Percentiles rank a stretch among this genome's conserved stretches.
These are phyloP conservation scores for Hypoxylon intermedium DNA, from an alignment of 495 filamentous ascomycete genomes.

Conservation along the genomic window DNA sequence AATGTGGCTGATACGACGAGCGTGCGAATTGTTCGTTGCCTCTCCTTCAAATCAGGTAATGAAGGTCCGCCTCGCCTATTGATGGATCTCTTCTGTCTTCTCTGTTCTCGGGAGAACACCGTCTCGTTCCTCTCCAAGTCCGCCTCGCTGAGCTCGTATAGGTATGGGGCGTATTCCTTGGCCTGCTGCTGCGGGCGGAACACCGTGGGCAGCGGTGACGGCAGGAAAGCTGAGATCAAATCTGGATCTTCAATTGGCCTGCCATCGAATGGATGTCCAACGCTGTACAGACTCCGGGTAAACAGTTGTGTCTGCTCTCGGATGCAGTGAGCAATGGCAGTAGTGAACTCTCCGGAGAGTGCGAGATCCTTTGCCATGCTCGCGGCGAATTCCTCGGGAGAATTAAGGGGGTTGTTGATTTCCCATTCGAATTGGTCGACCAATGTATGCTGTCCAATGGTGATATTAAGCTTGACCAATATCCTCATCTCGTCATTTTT, in stretches of 20 bases:
- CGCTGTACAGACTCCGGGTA: slow-evolving; percentile 88
- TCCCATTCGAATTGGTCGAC: slow-evolving; percentile 99
- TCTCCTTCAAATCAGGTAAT: slow-evolving; percentile 93
- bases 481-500: slow-evolving; percentile 99
- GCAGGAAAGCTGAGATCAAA: slow-evolving; percentile 81
- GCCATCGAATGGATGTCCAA: slow-evolving; percentile 93
- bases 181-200: slow-evolving; percentile 89
- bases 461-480: slow-evolving; percentile 93
- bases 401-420: slow-evolving; percentile 92
- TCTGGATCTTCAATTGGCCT: slow-evolving; percentile 91
- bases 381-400: slow-evolving; percentile 89
- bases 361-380: slow-evolving; percentile 91
- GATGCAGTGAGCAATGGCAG: slow-evolving; percentile 95
- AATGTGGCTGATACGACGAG: slow-evolving; percentile 89
- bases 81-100: slow-evolving; percentile 91
- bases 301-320: slow-evolving; percentile 95
- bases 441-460: slow-evolving; percentile 91
- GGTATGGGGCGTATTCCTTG: slow-evolving; percentile 89
- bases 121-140: slow-evolving; percentile 91
- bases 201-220: slow-evolving; percentile 78
- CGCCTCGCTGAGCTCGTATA: slow-evolving; percentile 91
- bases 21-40: slow-evolving; percentile 88
- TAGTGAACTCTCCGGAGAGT: slow-evolving; percentile 93
- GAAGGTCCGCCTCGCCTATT: slow-evolving; percentile 94
- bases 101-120: slow-evolving; percentile 89